These are phyloP conservation scores for Coprinopsis sp. DNA, from an alignment of 768 basidiomycete species.

Conservation along the genomic window DNA sequence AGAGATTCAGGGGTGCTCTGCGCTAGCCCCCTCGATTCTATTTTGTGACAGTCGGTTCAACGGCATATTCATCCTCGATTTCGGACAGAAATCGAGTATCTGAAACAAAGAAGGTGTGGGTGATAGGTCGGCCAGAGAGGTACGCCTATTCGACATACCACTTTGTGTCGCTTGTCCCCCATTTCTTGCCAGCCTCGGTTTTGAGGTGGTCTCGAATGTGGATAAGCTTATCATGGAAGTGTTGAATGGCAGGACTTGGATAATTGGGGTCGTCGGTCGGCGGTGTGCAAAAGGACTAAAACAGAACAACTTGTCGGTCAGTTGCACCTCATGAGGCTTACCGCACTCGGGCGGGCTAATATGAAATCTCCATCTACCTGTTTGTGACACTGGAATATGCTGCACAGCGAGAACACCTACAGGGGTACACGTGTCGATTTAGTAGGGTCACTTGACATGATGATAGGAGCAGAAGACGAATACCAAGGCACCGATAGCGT, in stretches of 20 bases:
- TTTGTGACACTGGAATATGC: conserved; percentile 58
- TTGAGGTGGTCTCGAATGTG: conserved; percentile 72
- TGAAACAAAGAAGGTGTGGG: conserved; percentile 21
- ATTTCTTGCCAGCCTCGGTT: conserved; percentile 65
- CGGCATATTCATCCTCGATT: conserved; percentile 50
- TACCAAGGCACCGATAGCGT: conserved; percentile 79
- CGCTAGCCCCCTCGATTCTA: no score
- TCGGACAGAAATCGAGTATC: conserved; percentile 63
- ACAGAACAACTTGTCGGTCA: no score
- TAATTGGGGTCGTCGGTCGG: conserved; percentile 43
- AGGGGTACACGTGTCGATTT: conserved; percentile 2
- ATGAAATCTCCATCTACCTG: conserved; percentile 27
- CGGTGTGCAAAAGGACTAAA: conserved; percentile 39
- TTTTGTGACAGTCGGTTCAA: background rate
- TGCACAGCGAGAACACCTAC: conserved; percentile 59
- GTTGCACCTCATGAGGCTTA: no score
- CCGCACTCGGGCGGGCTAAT: background rate
- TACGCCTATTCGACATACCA: conserved; percentile 37
- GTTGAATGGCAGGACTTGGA: conserved; percentile 58
- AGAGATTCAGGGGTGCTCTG: no score
- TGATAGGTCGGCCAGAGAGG: background rate
- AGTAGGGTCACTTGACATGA: conserved; percentile 3
- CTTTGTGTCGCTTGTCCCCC: conserved; percentile 66
- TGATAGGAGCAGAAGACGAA: conserved; percentile 8
- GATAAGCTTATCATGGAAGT: conserved; percentile 85